These are phyloP conservation scores for Claviceps quebecensis DNA, from an alignment of 2,329 filamentous ascomycete genomes.

Conservation along the genomic window DNA sequence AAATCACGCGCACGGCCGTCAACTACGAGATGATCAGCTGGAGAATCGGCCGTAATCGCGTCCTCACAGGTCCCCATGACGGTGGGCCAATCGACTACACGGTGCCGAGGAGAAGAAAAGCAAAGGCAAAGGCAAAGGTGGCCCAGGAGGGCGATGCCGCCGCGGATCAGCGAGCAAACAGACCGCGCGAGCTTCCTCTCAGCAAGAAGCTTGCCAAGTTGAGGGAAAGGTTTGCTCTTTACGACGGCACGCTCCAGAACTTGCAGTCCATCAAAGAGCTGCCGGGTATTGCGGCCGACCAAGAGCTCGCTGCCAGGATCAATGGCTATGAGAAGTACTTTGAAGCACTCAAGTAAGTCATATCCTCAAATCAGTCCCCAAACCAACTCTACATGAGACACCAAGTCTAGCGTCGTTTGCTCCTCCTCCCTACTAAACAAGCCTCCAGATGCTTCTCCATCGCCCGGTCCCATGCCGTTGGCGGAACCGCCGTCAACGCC, in stretches of 20 bases:
- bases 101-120: slow-evolving; percentile 35
- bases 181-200: slow-evolving; percentile 47
- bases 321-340: slow-evolving; percentile 72
- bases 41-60: slow-evolving; percentile 84
- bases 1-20: slow-evolving; percentile 83
- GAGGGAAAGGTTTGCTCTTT: slow-evolving; percentile 76
- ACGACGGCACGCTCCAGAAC: slow-evolving; percentile 82
- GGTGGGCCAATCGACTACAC: slow-evolving; percentile 47
- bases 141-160: slow-evolving; percentile 14
- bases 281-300: slow-evolving; percentile 77
- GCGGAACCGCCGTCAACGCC: slow-evolving; percentile 60
- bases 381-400: not conserved
- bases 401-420: not conserved
- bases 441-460: slow-evolving; percentile 55
- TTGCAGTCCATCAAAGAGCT: slow-evolving; percentile 81
- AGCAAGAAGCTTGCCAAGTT: slow-evolving; percentile 66
- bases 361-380: not conserved
- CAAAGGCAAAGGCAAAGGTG: slow-evolving; percentile 21
- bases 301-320: slow-evolving; percentile 61
- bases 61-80: slow-evolving; percentile 72
- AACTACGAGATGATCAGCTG: slow-evolving; percentile 91
- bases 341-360: slow-evolving; percentile 63
- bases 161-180: slow-evolving; percentile 22
- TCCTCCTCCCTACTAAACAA: not conserved
- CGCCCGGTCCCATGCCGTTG: slow-evolving; percentile 67